Evolutionary conservation across 75 land plant genomes (phyloP).

Genomic region (Selaginella moellendorffii): DNA sequence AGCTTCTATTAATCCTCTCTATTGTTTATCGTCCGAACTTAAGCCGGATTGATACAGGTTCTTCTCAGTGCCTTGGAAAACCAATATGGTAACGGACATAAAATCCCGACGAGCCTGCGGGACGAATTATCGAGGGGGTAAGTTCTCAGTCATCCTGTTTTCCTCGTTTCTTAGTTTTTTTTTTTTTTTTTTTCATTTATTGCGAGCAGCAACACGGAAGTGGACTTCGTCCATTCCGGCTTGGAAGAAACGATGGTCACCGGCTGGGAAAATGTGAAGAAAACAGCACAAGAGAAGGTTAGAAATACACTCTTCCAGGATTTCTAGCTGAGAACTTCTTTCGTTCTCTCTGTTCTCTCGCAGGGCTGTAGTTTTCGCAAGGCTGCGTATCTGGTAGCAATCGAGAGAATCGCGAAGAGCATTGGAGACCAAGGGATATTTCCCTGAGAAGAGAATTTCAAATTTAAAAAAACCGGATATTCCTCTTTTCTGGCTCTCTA

Average conservation of each 20-base stretch:
- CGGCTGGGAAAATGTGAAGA: conserved; percentile 23
- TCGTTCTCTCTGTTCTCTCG: neutral
- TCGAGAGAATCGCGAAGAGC: conserved; percentile 24
- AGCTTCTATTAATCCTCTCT: neutral
- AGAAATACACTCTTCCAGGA: too few relatives aligned
- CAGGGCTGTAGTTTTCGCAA: conserved; percentile 21
- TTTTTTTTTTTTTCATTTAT: neutral
- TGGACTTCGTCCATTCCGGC: conserved; percentile 27
- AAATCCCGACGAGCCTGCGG: conserved; percentile 18
- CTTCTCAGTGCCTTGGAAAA: conserved; percentile 19
- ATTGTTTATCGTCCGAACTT: neutral
- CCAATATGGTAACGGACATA: conserved; percentile 17
- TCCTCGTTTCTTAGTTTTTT: neutral
- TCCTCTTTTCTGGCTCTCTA: too few relatives aligned
- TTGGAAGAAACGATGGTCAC: conserved; percentile 27
- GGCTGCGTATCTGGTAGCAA: conserved; percentile 24
- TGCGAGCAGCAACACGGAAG: conserved; percentile 23
- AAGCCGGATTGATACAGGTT: conserved; percentile 4
- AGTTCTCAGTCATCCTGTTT: neutral
- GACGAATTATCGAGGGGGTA: conserved; percentile 20
- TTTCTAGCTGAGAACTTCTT: neutral
- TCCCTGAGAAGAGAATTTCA: too few relatives aligned
- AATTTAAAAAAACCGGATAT: too few relatives aligned
- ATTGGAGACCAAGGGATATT: conserved; percentile 18
- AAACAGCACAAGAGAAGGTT: conserved; percentile 25